Evolutionary conservation across 768 basidiomycete species (phyloP).

Genomic region (Gymnopilus dilepis): DNA sequence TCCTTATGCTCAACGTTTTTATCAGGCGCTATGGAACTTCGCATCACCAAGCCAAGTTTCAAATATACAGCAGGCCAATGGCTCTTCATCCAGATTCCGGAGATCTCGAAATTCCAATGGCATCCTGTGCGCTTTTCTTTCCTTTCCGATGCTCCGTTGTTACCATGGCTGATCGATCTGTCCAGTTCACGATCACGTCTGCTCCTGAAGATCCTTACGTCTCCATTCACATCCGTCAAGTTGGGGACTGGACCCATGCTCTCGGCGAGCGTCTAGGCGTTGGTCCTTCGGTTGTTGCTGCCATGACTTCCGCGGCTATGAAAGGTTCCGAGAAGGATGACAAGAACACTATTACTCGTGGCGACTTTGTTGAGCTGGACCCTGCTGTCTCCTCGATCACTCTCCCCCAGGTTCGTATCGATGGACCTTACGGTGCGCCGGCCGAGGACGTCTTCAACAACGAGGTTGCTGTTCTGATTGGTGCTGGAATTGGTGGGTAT

Average conservation of each 20-base stretch:
- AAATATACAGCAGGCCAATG: constrained; percentile 92
- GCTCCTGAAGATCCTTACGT: constrained; percentile 95
- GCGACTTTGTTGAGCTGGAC: constrained; percentile 84
- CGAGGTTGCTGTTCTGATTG: constrained; percentile 90
- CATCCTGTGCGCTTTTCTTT: constrained; percentile 79
- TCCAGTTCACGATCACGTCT: constrained; percentile 91
- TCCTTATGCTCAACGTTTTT: constrained; percentile 9
- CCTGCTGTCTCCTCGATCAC: constrained; percentile 47
- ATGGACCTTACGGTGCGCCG: constrained; percentile 93
- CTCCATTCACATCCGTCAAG: constrained; percentile 92
- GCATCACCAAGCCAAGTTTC: constrained; percentile 90
- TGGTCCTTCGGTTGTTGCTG: constrained; percentile 74
- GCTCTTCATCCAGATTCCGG: constrained; percentile 90
- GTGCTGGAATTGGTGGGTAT: constrained; percentile 86
- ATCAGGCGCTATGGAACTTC: constrained; percentile 88
- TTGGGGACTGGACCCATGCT: constrained; percentile 84
- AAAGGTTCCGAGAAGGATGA: constrained; percentile 74
- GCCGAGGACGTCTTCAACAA: constrained; percentile 88
- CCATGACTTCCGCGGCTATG: constrained; percentile 81
- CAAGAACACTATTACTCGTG: constrained; percentile 55
- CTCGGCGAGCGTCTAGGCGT: constrained; percentile 89
- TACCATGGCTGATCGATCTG: constrained; percentile 17
- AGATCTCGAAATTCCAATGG: constrained; percentile 86
- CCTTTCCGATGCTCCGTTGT: constrained; percentile 9
- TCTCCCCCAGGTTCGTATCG: constrained; percentile 77